phyloP scores from a whole-genome alignment of 805 yeast genomes.

The Zygoascus tannicola region DNA sequence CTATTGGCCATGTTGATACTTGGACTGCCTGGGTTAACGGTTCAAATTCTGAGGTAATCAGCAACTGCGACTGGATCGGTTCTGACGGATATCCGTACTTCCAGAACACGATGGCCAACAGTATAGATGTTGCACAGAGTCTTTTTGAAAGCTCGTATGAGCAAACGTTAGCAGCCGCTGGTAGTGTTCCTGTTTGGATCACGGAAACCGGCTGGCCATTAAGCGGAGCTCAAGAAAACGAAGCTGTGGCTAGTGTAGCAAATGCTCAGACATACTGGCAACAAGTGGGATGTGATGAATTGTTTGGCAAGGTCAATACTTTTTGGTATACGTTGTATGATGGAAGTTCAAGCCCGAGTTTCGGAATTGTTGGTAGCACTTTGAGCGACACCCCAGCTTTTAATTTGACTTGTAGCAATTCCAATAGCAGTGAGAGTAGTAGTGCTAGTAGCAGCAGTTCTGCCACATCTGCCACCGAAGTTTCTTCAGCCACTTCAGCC shows the following conservation, averaged over 20 bases:
- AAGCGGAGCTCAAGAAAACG: constrained; percentile 57
- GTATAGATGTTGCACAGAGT: constrained; percentile 84
- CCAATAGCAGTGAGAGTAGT: constrained; percentile 9
- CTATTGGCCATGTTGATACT: constrained; percentile 81
- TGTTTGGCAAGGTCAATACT: constrained; percentile 15
- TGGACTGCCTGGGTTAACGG: constrained; percentile 82
- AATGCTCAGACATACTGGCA: constrained; percentile 71
- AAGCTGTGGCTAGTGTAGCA: constrained; percentile 48
- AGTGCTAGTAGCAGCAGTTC: constrained; percentile 11
- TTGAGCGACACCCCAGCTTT: constrained; percentile 11
- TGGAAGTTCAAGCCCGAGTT: constrained; percentile 16
- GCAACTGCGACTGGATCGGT: constrained; percentile 65
- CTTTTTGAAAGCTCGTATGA: constrained; percentile 69
- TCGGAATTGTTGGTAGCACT: constrained; percentile 14
- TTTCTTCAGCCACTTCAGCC: constrained; percentile 12
- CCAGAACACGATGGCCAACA: constrained; percentile 74
- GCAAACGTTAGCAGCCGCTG: constrained; percentile 61
- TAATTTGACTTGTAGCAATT: constrained; percentile 14
- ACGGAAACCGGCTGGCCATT: constrained; percentile 96
- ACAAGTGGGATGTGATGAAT: constrained; percentile 57
- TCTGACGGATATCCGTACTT: constrained; percentile 89
- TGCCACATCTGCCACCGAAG: constrained; percentile 7
- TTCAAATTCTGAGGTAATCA: constrained; percentile 51
- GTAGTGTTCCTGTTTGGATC: constrained; percentile 75
- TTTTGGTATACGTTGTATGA: constrained; percentile 19